Evolutionary conservation across 768 basidiomycete genomes (phyloP).

Genomic region (Boletus fagicola): DNA sequence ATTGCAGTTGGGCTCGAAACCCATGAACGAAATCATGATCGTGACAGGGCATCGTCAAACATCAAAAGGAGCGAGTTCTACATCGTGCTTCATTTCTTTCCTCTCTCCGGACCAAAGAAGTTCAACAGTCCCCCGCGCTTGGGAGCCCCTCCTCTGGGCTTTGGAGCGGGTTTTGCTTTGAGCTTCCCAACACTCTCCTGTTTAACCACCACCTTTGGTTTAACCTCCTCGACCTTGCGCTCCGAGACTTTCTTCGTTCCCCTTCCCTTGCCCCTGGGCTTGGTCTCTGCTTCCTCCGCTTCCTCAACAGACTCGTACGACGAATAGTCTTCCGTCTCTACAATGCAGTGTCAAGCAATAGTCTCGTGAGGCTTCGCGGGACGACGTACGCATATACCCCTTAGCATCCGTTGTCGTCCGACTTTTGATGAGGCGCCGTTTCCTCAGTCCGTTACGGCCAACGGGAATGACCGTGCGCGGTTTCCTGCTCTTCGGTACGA

Average conservation of each 20-base stretch:
- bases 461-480: conserved; percentile 65
- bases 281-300: conserved; percentile 34
- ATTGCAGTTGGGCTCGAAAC: neutral
- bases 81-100: conserved; percentile 22
- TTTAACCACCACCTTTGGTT: conserved; percentile 7
- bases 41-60: no score
- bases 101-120: conserved; percentile 33
- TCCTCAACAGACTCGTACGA: conserved; percentile 78
- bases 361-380: neutral
- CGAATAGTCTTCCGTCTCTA: conserved; percentile 77
- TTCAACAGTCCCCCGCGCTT: conserved; percentile 33
- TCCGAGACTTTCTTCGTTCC: conserved; percentile 20
- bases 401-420: conserved; percentile 55
- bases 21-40: no score
- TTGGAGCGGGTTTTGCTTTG: conserved; percentile 20
- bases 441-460: conserved; percentile 77
- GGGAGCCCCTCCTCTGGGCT: conserved; percentile 16
- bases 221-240: conserved; percentile 18
- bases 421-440: conserved; percentile 62
- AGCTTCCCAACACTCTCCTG: conserved; percentile 17
- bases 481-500: conserved; percentile 39
- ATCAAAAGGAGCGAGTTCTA: neutral
- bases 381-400: conserved; percentile 67
- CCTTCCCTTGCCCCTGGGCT: conserved; percentile 18
- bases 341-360: neutral